Evolutionary conservation across 2,329 filamentous ascomycete genomes (phyloP), one percentile per base, ranked within the genome.

Genomic region (Phoma sp.): DNA sequence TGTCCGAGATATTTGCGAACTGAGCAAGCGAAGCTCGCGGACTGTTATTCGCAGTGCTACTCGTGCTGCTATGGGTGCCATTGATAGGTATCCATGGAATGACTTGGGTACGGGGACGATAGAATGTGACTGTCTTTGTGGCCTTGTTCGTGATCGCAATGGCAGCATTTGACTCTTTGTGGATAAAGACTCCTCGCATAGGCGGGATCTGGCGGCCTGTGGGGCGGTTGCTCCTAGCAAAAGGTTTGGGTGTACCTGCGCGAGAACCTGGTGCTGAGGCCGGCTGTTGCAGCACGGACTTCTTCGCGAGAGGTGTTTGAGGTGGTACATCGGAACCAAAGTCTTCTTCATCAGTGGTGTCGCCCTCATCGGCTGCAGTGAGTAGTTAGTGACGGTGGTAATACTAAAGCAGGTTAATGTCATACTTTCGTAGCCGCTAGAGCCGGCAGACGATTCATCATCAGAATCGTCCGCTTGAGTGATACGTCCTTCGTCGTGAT

Each of bases 401-500:
- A 35, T 53, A 64, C 38, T 55, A 42, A 61, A 47, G 46, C 50
- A 62, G 53, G 57, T 58, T 49, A 53, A 63, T 65, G 64, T 59
- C 82, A 75, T 82, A 86, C 83, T 82, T 73, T 85, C 82, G 70
- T 85, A 85, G 64, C 82, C 83, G 72, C 82, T 85, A 22, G 76
- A 79, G 42, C 71, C 74, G 30, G 75, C 71, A 53, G 78, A 77
- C 49, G 79, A 80, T 55, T 81, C 80, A 50, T 78, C 64, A 52
- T 71, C 69, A 45, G 59, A 62, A 36, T 71, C 61, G 29, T 72
- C 57, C 30, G 70, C 67, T 46, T 65, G 51, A 41, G 75, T 74
- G 53, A 60, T 65, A 38, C 65, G 60, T 44, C 80, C 78, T 23
- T 81, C 78, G 39, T 74, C 77, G 53, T 82, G 80, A 51, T 79